These are phyloP conservation scores for Botrytis sinoallii DNA, from an alignment of 2,329 filamentous ascomycete species.

Conservation along the genomic window DNA sequence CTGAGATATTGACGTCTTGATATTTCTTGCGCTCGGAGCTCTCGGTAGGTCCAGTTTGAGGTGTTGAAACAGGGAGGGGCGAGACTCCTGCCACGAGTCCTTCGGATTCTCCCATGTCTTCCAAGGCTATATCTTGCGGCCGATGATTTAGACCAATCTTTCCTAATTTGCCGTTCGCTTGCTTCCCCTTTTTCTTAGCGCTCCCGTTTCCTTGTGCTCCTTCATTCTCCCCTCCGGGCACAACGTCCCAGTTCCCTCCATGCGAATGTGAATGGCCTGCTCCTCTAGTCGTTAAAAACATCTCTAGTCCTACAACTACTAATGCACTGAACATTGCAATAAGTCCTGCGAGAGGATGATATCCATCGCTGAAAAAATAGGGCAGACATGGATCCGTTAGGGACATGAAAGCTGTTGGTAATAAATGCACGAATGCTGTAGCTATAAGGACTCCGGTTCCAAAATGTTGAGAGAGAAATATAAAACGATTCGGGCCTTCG, in stretches of 20 bases:
- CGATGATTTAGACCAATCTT: conserved; percentile 39
- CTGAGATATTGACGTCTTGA: conserved; percentile 32
- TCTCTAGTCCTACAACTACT: conserved; percentile 80
- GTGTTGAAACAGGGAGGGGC: conserved; percentile 55
- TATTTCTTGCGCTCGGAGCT: conserved; percentile 32
- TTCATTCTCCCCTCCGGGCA: conserved; percentile 41
- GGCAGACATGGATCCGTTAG: conserved; percentile 67
- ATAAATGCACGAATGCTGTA: conserved; percentile 74
- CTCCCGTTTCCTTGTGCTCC: conserved; percentile 38
- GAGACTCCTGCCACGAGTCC: conserved; percentile 58
- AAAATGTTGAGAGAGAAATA: conserved; percentile 64
- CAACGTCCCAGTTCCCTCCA: conserved; percentile 34
- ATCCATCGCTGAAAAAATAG: conserved; percentile 74
- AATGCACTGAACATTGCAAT: conserved; percentile 81
- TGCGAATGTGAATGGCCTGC: conserved; percentile 61
- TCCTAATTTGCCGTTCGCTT: conserved; percentile 32
- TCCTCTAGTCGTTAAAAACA: conserved; percentile 74
- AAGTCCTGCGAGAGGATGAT: conserved; percentile 74
- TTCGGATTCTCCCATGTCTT: conserved; percentile 50
- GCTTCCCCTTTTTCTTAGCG: conserved; percentile 27
- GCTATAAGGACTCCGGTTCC: conserved; percentile 84
- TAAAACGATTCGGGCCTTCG: conserved; percentile 35
- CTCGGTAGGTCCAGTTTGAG: conserved; percentile 32
- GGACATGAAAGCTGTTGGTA: conserved; percentile 60
- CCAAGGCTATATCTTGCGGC: conserved; percentile 49